Base-by-base conservation (phyloP, 352 stramenopile genomes). In the Globisporangium splendens region DNA sequence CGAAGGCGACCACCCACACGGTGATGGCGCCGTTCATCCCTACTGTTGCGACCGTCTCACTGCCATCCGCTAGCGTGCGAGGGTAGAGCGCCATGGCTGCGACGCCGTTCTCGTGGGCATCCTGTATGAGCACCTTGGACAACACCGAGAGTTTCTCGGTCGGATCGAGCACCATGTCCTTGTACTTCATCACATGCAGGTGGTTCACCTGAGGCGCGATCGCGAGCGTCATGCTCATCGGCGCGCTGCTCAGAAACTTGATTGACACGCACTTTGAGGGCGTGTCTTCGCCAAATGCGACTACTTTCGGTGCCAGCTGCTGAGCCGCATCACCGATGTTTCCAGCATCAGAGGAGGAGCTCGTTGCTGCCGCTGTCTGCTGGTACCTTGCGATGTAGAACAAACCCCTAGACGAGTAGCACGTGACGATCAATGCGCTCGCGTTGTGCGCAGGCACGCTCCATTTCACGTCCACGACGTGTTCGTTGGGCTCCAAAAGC, bases 1-100 rank as follows among this genome's bases (percentile, higher is more conserved):
- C 65, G 22, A 73, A 67, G 3, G 75, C 61, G 1, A 92, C 60
- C n/a, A 86, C 66, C 83, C 83, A 93, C n/a, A 92, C 42, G 33
- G 79, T 82, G 57, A 92, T 63, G 8, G 63, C 68, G 8, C 81
- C 83, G 44, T 88, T 83, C 54, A 85, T 69, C 3, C 78, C 80
- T 1, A 69, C 83, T 2, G 80, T 93, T 0, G 80, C 81, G 0
- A 95, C 46, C 10, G 91, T 66, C 41, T 92, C 77, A 13, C 79
- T 65, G 2, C 71, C 69, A 47, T 80, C 79, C 0, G 69, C 59
- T 1, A 90, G 67, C 33, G 68, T 44, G 2, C 68, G 67, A 8
- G 65, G 69, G 22, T 79, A 86, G 0, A 83, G 47, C 38, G 80
- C 72, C 13, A 92, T 39, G 6, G 70, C 64, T 1, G 76, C 71